These are phyloP conservation scores for Lachancea quebecensis DNA, from an alignment of 805 yeast genomes.

Conservation along the genomic window DNA sequence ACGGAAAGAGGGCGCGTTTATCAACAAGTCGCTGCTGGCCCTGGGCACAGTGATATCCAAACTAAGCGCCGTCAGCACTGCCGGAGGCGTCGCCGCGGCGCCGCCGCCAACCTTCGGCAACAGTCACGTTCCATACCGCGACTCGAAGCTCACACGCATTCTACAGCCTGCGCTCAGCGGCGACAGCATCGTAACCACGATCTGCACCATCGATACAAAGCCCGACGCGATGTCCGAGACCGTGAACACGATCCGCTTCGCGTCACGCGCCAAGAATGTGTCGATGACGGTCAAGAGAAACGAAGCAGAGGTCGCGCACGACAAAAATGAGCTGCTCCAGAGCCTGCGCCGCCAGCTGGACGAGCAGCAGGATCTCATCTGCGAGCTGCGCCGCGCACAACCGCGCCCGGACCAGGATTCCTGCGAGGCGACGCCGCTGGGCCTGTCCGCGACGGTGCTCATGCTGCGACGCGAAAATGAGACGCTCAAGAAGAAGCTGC, in stretches of 20 bases:
- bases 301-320: conserved; percentile 28
- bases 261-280: conserved; percentile 87
- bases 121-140: conserved; percentile 86
- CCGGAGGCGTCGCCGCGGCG: too few relatives aligned
- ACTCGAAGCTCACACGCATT: conserved; percentile 82
- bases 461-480: conserved; percentile 41
- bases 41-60: conserved; percentile 88
- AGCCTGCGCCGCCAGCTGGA: conserved; percentile 56
- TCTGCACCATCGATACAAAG: conserved; percentile 79
- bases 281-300: conserved; percentile 57
- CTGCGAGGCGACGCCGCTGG: background rate
- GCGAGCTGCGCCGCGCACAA: conserved; percentile 26
- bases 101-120: conserved; percentile 18
- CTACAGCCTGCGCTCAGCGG: conserved; percentile 92
- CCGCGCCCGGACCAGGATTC: background rate
- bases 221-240: conserved; percentile 65
- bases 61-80: conserved; percentile 39
- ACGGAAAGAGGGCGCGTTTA: conserved; percentile 88
- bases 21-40: conserved; percentile 85
- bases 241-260: conserved; percentile 80
- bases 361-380: conserved; percentile 49
- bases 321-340: conserved; percentile 46
- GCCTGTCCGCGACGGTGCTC: background rate
- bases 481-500: conserved; percentile 58
- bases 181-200: conserved; percentile 69